Conservation (phyloP, 257 asterid species). For the Petunia axillaris region DNA sequence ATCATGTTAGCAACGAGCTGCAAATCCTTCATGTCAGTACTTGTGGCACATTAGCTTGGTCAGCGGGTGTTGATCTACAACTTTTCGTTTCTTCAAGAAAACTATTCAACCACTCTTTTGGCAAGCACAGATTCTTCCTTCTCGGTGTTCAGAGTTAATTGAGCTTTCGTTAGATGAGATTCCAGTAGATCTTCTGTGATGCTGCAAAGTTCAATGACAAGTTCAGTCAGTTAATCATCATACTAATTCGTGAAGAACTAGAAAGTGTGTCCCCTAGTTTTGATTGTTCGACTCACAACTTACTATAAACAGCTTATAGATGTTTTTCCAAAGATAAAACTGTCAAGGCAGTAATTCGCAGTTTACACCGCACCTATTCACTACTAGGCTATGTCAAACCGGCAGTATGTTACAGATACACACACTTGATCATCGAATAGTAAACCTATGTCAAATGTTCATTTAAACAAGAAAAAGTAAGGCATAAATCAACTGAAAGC, state of each 20-base stretch:
- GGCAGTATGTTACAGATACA: background rate
- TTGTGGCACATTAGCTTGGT: constrained; percentile 7
- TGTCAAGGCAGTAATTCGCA: too few species aligned
- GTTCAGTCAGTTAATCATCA: background rate
- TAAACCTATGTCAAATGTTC: background rate
- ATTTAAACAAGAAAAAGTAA: background rate
- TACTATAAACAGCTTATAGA: background rate
- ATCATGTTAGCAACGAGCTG: background rate
- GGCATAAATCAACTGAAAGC: background rate
- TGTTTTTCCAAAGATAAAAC: background rate
- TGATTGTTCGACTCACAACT: background rate
- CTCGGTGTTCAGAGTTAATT: background rate
- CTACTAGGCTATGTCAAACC: background rate
- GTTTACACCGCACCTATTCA: background rate
- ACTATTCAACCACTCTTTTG: background rate
- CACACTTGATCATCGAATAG: background rate
- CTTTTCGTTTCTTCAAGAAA: background rate
- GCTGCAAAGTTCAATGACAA: background rate
- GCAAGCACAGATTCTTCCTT: constrained; percentile 22
- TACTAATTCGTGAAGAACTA: background rate
- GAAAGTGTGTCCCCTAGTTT: background rate
- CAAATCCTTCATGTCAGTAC: background rate
- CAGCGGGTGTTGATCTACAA: background rate
- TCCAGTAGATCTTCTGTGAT: constrained; percentile 3
- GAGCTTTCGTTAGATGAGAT: constrained; percentile 17